Conservation (phyloP, 2,329 filamentous ascomycete genomes). For the Fusarium lateritium region DNA sequence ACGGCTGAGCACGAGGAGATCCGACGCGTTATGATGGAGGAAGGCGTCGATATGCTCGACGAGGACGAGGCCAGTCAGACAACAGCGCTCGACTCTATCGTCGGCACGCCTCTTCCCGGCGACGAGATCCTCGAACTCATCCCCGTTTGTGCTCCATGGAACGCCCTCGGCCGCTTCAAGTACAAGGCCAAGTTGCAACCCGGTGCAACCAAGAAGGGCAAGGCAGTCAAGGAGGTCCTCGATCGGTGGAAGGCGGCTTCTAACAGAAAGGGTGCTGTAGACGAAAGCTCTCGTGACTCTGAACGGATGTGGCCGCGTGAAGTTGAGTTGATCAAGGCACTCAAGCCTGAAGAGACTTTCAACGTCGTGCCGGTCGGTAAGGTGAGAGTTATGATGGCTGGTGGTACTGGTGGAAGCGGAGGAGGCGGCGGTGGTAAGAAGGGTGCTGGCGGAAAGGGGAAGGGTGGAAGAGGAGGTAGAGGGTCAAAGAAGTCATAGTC, state of each 20-base stretch:
- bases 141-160: slow-evolving; percentile 76
- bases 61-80: slow-evolving; percentile 70
- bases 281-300: slow-evolving; percentile 72
- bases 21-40: slow-evolving; percentile 71
- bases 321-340: slow-evolving; percentile 83
- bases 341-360: slow-evolving; percentile 86
- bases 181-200: slow-evolving; percentile 97
- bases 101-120: slow-evolving; percentile 82
- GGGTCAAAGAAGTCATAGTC: slow-evolving; percentile 59
- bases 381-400: slow-evolving; percentile 82
- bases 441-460: slow-evolving; percentile 53
- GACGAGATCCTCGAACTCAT: slow-evolving; percentile 84
- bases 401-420: slow-evolving; percentile 63
- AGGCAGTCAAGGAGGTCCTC: slow-evolving; percentile 92
- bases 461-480: slow-evolving; percentile 57
- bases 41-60: slow-evolving; percentile 72
- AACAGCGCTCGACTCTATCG: slow-evolving; percentile 76
- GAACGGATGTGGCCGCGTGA: slow-evolving; percentile 90
- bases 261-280: slow-evolving; percentile 69
- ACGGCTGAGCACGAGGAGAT: slow-evolving; percentile 83
- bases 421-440: slow-evolving; percentile 60
- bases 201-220: slow-evolving; percentile 91
- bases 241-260: slow-evolving; percentile 81
- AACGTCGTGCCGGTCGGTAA: slow-evolving; percentile 86
- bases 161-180: slow-evolving; percentile 78